Base-by-base conservation (phyloP, 2,329 filamentous ascomycete species). In the Talaromyces pinophilus region DNA sequence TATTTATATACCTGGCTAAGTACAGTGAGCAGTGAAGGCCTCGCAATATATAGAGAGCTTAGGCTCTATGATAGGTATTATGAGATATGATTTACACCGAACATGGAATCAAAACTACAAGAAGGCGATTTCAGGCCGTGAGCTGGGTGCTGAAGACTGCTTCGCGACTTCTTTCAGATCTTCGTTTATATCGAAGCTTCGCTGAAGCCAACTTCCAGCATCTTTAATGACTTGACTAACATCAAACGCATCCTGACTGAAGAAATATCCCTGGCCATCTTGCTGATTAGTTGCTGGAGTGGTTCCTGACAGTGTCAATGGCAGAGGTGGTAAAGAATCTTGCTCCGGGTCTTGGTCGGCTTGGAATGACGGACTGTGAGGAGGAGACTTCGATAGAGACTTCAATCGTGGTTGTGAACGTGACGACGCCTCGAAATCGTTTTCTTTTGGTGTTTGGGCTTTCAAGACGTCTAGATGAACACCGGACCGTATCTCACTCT, bases 191-290 rank as follows among this genome's bases (percentile, higher is more conserved):
- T 82, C 79, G 69, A 80, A 82, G 66, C 77, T 81, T 61, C 80
- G 74, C 44, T 76, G 77, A n/a, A 82, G 70, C 74, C 79, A 82
- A 67, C 78, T 82, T 5, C 80, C 80, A 10, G 80, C 73, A 64
- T 82, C 81, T 5, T 77, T 77, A n/a, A 82, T 80, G 1, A 79
- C 79, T 69, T 80, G 77, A 52, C 74, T 78, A 5, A 82, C 74
- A 64, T 81, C 76, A 61, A 82, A 82, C n/a, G 73, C 75, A 10
- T 80, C 77, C 11, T 69, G 65, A 46, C 72, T 74, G 55, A 70
- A 67, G 42, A 69, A 50, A 28, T 63, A 69, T 19, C 73, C 74
- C 69, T 80, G 79, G 4, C 76, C 76, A 64, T 79, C 77, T 62
- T 78, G 71, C 17, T 72, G 76, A 11, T 69, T 72, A 7, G 73